Percentiles rank a stretch among this genome's conserved stretches.
These are phyloP conservation scores for Pisolithus orientalis DNA, from an alignment of 768 basidiomycete genomes.

Conservation along the genomic window DNA sequence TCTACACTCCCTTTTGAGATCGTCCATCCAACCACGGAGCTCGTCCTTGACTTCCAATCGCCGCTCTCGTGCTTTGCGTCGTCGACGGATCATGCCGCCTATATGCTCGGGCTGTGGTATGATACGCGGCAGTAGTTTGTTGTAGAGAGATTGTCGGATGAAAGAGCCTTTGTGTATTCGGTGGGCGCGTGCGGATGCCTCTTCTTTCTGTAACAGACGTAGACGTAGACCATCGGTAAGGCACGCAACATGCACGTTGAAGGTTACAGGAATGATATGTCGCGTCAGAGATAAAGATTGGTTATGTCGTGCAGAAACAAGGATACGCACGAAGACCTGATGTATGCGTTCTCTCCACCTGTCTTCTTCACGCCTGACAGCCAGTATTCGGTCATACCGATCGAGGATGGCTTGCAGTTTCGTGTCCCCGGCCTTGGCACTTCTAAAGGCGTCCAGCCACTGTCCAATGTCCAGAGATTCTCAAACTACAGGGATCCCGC, in stretches of 20 bases:
- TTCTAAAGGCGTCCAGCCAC: slow-evolving; percentile 56
- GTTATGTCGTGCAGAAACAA: neutral
- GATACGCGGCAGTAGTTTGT: slow-evolving; percentile 72
- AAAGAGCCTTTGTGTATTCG: slow-evolving; percentile 69
- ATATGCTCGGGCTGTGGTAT: slow-evolving; percentile 74
- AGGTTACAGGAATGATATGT: no score
- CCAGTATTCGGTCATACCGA: slow-evolving; percentile 57
- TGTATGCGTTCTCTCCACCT: slow-evolving; percentile 40
- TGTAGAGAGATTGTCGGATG: slow-evolving; percentile 56
- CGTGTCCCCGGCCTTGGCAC: slow-evolving; percentile 48
- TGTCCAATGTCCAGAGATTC: slow-evolving; percentile 18
- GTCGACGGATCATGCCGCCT: slow-evolving; percentile 57
- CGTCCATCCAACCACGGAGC: slow-evolving; percentile 28
- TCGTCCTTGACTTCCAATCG: slow-evolving; percentile 34
- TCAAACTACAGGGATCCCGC: neutral
- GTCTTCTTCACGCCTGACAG: slow-evolving; percentile 41
- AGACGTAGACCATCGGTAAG: neutral
- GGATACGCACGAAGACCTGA: slow-evolving; percentile 45
- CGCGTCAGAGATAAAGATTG: no score
- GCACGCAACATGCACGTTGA: no score
- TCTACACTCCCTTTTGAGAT: slow-evolving; percentile 29
- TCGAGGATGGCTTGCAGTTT: slow-evolving; percentile 39
- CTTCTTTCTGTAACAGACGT: slow-evolving; percentile 46
- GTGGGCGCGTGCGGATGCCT: slow-evolving; percentile 43
- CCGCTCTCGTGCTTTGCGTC: slow-evolving; percentile 38